Evolutionary conservation across 306 rosid species (phyloP), one percentile per base, ranked within the genome.

Genomic region (Vigna hirtella): DNA sequence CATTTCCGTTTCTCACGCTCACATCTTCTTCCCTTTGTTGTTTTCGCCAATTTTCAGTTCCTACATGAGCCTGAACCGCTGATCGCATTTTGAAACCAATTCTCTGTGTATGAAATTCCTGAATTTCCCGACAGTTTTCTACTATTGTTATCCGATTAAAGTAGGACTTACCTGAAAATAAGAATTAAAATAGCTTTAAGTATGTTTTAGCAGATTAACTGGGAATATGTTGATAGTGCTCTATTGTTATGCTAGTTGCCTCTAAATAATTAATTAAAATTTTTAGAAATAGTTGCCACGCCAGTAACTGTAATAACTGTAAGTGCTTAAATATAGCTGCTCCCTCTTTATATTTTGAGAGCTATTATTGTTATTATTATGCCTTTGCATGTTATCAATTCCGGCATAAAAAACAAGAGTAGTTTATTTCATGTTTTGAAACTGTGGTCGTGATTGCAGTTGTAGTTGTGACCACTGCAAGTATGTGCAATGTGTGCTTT

Each of bases 61-160:
- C 6, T 74, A 64, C 76, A 48, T 48, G 76, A 24, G 59, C 30
- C 71, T 56, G 50, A 42, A 28, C 20, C 40, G 5, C 5, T 49
- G 20, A 3, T 32, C 17, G 26, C 65, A 24, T 59, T 68, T 43
- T 48, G 10, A 53, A 73, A 53, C 45, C 59, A 17, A 24, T 62
- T 79, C n/a, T 79, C n/a, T 10, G 9, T 48, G 0, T 57, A 26
- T 45, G 36, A 13, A 18, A 36, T 38, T 58, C 4, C 66, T 58
- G 13, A 48, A 47, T 45, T 68, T 58, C 28, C n/a, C 52, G 11
- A 11, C 48, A 4, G 16, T 30, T 5, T 17, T 22, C 55, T 32
- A 32, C 34, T 30, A 7, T 2, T 34, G 9, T 34, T 62, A 34
- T 62, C n/a, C 17, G 24, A 62, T 7, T 62, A 9, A 42, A 9